These are phyloP conservation scores for Solanum chaucha DNA, from an alignment of 257 asterid genomes.

Conservation along the genomic window DNA sequence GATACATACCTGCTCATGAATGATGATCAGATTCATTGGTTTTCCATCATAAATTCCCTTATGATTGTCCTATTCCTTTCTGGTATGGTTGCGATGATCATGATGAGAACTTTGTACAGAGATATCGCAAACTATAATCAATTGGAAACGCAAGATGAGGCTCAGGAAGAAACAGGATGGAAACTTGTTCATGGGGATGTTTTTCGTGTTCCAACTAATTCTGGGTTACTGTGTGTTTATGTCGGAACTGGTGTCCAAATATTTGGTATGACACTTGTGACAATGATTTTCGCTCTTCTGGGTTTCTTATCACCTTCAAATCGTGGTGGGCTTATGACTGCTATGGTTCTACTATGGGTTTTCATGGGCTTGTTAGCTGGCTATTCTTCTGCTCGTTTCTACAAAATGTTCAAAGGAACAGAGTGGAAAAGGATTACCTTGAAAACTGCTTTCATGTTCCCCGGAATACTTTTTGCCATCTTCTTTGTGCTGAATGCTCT, in stretches of 20 bases:
- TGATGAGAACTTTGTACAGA: conserved; percentile 86
- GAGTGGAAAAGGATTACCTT: conserved; percentile 77
- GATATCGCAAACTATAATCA: conserved; percentile 89
- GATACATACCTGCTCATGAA: conserved; percentile 92
- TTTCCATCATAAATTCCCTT: conserved; percentile 82
- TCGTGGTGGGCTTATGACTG: conserved; percentile 90
- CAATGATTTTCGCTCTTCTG: conserved; percentile 70
- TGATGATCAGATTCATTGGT: conserved; percentile 92
- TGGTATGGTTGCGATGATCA: conserved; percentile 95
- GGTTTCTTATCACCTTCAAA: conserved; percentile 90
- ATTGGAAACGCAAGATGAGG: conserved; percentile 83
- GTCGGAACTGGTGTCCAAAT: conserved; percentile 83
- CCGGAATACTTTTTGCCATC: conserved; percentile 62
- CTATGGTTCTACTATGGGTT: conserved; percentile 90
- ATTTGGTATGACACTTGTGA: conserved; percentile 76
- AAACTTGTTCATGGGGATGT: conserved; percentile 89
- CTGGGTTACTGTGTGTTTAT: conserved; percentile 70
- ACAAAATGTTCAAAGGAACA: conserved; percentile 75
- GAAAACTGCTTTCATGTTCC: conserved; percentile 86
- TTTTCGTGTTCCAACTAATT: conserved; percentile 54
- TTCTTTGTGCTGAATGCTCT: conserved; percentile 70
- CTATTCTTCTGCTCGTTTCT: conserved; percentile 68
- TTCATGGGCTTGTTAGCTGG: conserved; percentile 88
- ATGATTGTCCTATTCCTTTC: conserved; percentile 93
- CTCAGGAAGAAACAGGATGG: conserved; percentile 95